Evolutionary conservation across 164 flowering plant genomes (phyloP), one percentile per base, ranked within the genome.

Genomic region (Echeveria elegans): DNA sequence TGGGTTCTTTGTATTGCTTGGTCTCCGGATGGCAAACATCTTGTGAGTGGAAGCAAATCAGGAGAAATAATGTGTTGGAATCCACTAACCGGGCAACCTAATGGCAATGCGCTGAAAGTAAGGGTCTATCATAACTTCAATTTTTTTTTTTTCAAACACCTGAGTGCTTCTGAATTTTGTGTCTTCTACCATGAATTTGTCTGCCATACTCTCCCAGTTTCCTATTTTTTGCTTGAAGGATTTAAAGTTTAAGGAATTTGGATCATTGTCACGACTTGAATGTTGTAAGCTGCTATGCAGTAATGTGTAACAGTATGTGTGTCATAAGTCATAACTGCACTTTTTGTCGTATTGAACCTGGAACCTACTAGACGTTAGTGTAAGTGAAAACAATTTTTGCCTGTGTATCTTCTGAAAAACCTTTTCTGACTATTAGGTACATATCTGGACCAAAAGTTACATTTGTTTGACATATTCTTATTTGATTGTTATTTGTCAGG

Each of bases 1-100:
- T 88, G 96, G 96, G 99, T 91, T 71, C 99, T 94, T 58, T 89
- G 82, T 73, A 85, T 94, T 72, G 96, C 99, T 64, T 94, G 99
- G 99, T 88, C 99, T 50, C 96, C 99, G 7, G 99, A 94, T 80
- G 88, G 93, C 37, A 87, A 88, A 75, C 83, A 89, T 78, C 93
- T 94, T 69, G 95, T 87, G 10, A 94, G 99, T 82, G 99, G 96
- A 56, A 91, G 96, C 84, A 88, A 89, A 76, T 77, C 87, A 66
- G 96, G 97, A 67, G 97, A 89, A 79, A 82, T 94, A 70, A 79
- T 66, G 47, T 82, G 89, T 72, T 94, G 99, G 99, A 87, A 89
- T 69, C 93, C 96, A 41, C 82, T 76, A 73, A 89, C 90, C 4
- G 97, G 99, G 72, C 82, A 86, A 77, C 82, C 85, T 56, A 83